Evolutionary conservation across 1,284 basidiomycete species (phyloP), one percentile per base, ranked within the genome.

Genomic region (Rhodotorula sp.): DNA sequence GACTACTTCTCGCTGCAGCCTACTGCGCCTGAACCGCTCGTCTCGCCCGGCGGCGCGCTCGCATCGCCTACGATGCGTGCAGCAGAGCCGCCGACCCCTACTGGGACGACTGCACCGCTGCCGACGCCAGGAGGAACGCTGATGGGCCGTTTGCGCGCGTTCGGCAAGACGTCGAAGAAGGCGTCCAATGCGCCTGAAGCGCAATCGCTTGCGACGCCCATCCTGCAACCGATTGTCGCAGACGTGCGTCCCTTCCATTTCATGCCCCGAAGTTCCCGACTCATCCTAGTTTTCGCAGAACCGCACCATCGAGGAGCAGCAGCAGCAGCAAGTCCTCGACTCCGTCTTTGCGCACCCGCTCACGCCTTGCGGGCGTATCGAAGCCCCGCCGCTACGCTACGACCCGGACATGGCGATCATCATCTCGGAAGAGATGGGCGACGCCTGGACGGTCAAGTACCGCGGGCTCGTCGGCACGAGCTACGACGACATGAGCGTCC

Each of bases 361-460:
- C 62, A 85, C 83, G 12, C 91, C 92, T 8, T 90, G 92, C 1
- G 79, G 87, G 0, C 85, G 88, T 10, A 82, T 81, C 59, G 95
- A 98, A 58, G 89, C 87, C 1, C 95, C 95, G 0, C 84, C 85
- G 0, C 79, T 93, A 41, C 76, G 82, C 7, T 85, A 93, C 48
- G 88, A 90, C 1, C 81, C 85, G 0, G 84, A 88, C 61, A 91
- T 90, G 44, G 84, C 86, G 0, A 81, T 98, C 48, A 84, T 91
- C 72, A 90, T 99, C 63, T 89, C 91, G 2, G 92, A 97, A 79
- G 92, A 95, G 78, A 87, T 86, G 0, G 85, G 88, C 41, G 85
- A 85, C 56, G 90, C 91, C 5, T 95, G 90, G 88, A 87, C 85
- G 13, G 89, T 87, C 8, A 83, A 92, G 3, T 78, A 95, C 79